Evolutionary conservation across 1,284 basidiomycete genomes (phyloP).

Genomic region (Pseudozyma pruni): DNA sequence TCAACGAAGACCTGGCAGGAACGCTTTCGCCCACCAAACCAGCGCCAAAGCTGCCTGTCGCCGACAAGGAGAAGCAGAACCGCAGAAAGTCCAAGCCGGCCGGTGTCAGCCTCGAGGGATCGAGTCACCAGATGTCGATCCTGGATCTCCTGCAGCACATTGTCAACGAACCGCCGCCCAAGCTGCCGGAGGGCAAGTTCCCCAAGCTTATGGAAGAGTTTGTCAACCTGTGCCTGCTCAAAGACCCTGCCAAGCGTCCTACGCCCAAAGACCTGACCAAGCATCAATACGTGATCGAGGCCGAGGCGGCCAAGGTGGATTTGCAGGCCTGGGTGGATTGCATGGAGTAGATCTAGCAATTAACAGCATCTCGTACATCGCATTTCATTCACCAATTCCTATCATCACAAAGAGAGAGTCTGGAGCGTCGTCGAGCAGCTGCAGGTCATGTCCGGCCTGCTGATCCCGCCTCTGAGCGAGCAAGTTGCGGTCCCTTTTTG

Average conservation of each 20-base stretch:
- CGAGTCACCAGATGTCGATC: conserved; percentile 94
- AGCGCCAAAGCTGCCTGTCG: conserved; percentile 19
- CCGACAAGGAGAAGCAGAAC: conserved; percentile 60
- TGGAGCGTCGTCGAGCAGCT: too few relatives aligned
- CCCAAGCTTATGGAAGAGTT: conserved; percentile 58
- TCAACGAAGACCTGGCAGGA: conserved; percentile 50
- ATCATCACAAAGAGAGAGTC: too few relatives aligned
- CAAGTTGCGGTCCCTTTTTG: too few relatives aligned
- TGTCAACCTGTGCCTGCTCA: conserved; percentile 61
- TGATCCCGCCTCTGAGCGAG: too few relatives aligned
- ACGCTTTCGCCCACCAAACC: conserved; percentile 60
- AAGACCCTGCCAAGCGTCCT: conserved; percentile 58
- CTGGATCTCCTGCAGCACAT: conserved; percentile 96
- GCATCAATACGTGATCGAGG: conserved; percentile 52
- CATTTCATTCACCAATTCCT: too few relatives aligned
- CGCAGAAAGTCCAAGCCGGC: conserved; percentile 69
- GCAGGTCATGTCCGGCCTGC: too few relatives aligned
- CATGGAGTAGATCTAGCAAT: conserved; percentile 23
- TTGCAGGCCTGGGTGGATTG: conserved; percentile 54
- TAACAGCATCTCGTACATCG: too few relatives aligned
- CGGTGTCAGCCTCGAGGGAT: conserved; percentile 87
- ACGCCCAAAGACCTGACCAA: conserved; percentile 63
- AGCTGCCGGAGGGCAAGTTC: conserved; percentile 56
- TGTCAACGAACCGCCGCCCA: conserved; percentile 75
- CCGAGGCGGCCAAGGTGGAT: conserved; percentile 45